phyloP scores from a whole-genome alignment of 495 filamentous ascomycete genomes.

The Aspergillus ellipticus region DNA sequence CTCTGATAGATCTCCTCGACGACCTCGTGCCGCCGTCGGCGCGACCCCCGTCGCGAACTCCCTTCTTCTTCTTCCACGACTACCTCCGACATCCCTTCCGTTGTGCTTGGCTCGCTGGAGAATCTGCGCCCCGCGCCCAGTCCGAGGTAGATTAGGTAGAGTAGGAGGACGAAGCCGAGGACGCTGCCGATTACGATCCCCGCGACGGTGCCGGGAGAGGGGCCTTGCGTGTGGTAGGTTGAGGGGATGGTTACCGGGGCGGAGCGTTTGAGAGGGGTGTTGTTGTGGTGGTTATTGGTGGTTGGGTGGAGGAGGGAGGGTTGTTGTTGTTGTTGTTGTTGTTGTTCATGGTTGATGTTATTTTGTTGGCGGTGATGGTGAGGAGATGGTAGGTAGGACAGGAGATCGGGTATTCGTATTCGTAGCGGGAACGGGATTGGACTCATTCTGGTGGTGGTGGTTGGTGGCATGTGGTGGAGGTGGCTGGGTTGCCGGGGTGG shows the following conservation, averaged over 20 bases:
- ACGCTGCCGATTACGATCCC: constrained; percentile 82
- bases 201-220: constrained; percentile 66
- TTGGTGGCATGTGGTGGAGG: not conserved
- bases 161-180: constrained; percentile 73
- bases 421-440: not conserved
- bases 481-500: not conserved
- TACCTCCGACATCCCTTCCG: constrained; percentile 14
- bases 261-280: not conserved
- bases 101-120: constrained; percentile 27
- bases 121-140: constrained; percentile 45
- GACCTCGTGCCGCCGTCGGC: not conserved
- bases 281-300: constrained; percentile 2
- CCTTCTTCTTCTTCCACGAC: constrained; percentile 14
- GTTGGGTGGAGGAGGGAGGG: too few species aligned
- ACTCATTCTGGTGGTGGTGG: not conserved
- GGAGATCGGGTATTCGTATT: not conserved
- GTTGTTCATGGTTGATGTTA: not conserved
- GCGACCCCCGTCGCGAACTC: not conserved
- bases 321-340: not conserved
- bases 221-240: constrained; percentile 62
- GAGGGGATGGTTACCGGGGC: constrained; percentile 57
- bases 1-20: not conserved
- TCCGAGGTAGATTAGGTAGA: constrained; percentile 70
- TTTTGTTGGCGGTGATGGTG: not conserved
- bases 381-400: not conserved